Percentiles rank a stretch among this genome's conserved stretches.
Conservation (phyloP, 805 yeast species). For the Pichia cephalocereana region DNA sequence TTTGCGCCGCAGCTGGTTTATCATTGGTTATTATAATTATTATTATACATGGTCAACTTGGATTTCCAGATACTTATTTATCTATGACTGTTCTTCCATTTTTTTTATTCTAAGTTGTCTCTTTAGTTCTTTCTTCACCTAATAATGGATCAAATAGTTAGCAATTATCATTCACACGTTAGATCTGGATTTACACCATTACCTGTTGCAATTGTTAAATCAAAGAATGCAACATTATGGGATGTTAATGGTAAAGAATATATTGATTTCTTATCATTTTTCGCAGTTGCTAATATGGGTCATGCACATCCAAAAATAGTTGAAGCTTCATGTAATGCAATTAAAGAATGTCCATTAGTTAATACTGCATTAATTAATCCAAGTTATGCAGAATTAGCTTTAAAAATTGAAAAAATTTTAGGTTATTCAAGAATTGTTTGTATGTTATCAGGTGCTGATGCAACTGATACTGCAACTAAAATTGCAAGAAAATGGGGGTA, state of each 20-base stretch:
- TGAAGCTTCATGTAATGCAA: slow-evolving; percentile 18
- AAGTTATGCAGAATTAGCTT: slow-evolving; percentile 17
- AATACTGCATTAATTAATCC: slow-evolving; percentile 18
- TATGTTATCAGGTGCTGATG: slow-evolving; percentile 23
- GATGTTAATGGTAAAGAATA: slow-evolving; percentile 23
- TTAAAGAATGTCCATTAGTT: slow-evolving; percentile 13
- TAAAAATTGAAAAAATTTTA: slow-evolving; percentile 14
- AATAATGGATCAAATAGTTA: background rate
- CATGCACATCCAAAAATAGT: slow-evolving; percentile 23
- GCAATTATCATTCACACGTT: slow-evolving; percentile 12
- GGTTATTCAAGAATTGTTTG: slow-evolving; percentile 17
- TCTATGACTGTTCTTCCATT: no score
- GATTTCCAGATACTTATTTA: no score
- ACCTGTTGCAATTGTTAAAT: slow-evolving; percentile 16
- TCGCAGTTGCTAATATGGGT: slow-evolving; percentile 25
- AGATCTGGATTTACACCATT: slow-evolving; percentile 19
- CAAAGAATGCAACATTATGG: slow-evolving; percentile 18
- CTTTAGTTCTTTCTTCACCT: no score
- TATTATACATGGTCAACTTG: no score
- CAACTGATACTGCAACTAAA: slow-evolving; percentile 21
- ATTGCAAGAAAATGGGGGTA: slow-evolving; percentile 24
- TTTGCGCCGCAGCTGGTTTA: no score
- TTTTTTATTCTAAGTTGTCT: no score
- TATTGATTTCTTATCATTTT: slow-evolving; percentile 22
- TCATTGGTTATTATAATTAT: no score